Base-by-base conservation (phyloP, 1,284 basidiomycete species). In the Cutaneotrichosporon dermatis region DNA sequence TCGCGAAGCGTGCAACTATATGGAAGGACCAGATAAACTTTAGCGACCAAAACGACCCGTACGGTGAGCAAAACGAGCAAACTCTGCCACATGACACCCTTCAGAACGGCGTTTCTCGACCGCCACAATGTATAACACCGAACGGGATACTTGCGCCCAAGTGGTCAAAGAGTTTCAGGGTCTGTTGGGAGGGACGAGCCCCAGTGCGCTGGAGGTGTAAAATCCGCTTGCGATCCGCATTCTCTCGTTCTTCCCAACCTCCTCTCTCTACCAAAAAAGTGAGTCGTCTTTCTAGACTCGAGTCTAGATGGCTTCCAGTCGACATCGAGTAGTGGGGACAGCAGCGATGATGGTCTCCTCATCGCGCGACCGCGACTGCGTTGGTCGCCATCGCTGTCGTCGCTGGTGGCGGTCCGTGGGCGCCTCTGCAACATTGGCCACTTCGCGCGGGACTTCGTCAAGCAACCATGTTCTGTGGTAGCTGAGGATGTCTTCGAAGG, bases 251-350 rank as follows among this genome's bases (percentile, higher is more conserved):
- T 41, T 45, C 37, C 39, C 41, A 45, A 33, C 41, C 43, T 34
- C n/a, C 48, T 36, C 48, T 37, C 34, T 36, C 12, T 44, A 25
- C 41, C 44, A 53, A 54, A 42, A 44, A 13, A 53, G 52, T 54
- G 52, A 54, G 52, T 54, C 4, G 6, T 15, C 13, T 11, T 2
- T 15, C 34, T 10, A 33, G 11, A 37, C 34, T 5, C 10, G 25
- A 35, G n/a, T 10, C 34, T n/a, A 10, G 33, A n/a, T n/a, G 35
- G 42, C 15, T 35, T 9, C 12, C 12, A 44, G 25, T n/a, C 49
- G 9, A 13, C 37, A 39, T 12, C 25, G 11, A n/a, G 34, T n/a
- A 37, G 13, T 13, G 52, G n/a, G 42, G 12, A 43, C 34, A 15
- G n/a, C 10, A 15, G 6, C 7, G 9, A 13, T 34, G 34, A 4